Percentiles rank a stretch among this genome's conserved stretches.
Conservation (phyloP, 2,329 filamentous ascomycete species). For the Purpureocillium takamizusanense region DNA sequence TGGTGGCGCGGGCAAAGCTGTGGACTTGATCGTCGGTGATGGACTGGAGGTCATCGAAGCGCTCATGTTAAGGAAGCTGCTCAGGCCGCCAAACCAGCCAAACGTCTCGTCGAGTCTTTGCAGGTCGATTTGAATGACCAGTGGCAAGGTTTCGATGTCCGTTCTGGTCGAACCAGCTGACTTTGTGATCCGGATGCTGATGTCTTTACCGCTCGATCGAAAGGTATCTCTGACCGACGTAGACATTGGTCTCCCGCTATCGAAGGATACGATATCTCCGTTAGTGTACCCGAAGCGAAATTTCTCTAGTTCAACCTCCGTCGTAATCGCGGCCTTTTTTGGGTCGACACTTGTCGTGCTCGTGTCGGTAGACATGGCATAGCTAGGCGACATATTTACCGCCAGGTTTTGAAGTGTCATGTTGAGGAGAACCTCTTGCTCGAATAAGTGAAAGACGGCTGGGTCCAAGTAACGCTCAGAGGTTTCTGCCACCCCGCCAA, state of each 20-base stretch:
- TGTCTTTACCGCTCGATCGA: slow-evolving; percentile 46
- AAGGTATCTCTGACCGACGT: slow-evolving; percentile 51
- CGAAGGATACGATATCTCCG: slow-evolving; percentile 56
- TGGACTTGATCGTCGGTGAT: slow-evolving; percentile 34
- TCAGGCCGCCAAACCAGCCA: slow-evolving; percentile 82
- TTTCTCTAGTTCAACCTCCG: slow-evolving; percentile 40
- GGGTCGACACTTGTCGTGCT: slow-evolving; percentile 1
- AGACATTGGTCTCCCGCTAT: slow-evolving; percentile 46
- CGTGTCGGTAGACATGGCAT: slow-evolving; percentile 5
- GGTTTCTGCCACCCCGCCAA: slow-evolving; percentile 42
- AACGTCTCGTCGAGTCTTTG: slow-evolving; percentile 78
- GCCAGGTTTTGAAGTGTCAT: slow-evolving; percentile 36
- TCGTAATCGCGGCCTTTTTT: slow-evolving; percentile 19
- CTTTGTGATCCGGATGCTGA: slow-evolving; percentile 44
- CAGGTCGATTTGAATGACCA: slow-evolving; percentile 69
- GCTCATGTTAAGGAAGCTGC: slow-evolving; percentile 81
- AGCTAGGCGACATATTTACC: slow-evolving; percentile 15
- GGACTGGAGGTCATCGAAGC: slow-evolving; percentile 71
- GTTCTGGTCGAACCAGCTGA: slow-evolving; percentile 37
- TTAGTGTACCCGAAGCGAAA: slow-evolving; percentile 55
- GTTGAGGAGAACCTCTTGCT: slow-evolving; percentile 43
- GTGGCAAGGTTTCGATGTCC: slow-evolving; percentile 65
- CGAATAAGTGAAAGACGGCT: slow-evolving; percentile 28
- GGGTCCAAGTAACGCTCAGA: slow-evolving; percentile 35
- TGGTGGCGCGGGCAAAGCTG: slow-evolving; percentile 25